A percentile compares a stretch with the other conserved stretches of the same genome.
phyloP scores from a whole-genome alignment of 164 flowering plant species.

The Magnolia changhungtana region DNA sequence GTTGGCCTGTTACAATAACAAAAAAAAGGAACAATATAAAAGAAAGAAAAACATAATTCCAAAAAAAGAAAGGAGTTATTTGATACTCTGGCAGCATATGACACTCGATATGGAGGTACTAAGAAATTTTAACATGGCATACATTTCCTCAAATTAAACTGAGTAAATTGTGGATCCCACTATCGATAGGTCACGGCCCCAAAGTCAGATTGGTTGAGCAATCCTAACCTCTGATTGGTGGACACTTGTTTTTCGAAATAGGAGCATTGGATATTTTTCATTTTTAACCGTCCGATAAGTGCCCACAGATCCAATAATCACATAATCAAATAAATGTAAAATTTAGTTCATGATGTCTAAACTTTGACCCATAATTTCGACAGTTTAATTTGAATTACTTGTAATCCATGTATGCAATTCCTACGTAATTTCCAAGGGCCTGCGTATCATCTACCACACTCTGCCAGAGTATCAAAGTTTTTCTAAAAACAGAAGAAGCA shows the following conservation, averaged over 20 bases:
- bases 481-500: background rate
- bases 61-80: background rate
- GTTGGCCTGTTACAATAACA: constrained; percentile 47
- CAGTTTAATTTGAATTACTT: background rate
- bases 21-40: background rate
- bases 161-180: too few relatives aligned
- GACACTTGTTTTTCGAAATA: too few relatives aligned
- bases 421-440: too few relatives aligned
- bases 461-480: too few relatives aligned
- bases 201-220: background rate
- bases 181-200: too few relatives aligned
- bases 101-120: too few relatives aligned
- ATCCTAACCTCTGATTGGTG: background rate
- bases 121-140: background rate
- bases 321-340: background rate
- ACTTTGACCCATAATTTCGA: background rate
- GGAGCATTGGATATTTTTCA: background rate
- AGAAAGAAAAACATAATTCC: background rate
- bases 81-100: background rate
- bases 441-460: too few relatives aligned
- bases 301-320: too few relatives aligned
- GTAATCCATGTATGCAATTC: background rate
- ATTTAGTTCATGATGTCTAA: background rate
- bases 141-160: background rate
- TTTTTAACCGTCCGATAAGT: too few relatives aligned